Base-by-base conservation (phyloP, 805 yeast genomes). In the Candida berthetii region DNA sequence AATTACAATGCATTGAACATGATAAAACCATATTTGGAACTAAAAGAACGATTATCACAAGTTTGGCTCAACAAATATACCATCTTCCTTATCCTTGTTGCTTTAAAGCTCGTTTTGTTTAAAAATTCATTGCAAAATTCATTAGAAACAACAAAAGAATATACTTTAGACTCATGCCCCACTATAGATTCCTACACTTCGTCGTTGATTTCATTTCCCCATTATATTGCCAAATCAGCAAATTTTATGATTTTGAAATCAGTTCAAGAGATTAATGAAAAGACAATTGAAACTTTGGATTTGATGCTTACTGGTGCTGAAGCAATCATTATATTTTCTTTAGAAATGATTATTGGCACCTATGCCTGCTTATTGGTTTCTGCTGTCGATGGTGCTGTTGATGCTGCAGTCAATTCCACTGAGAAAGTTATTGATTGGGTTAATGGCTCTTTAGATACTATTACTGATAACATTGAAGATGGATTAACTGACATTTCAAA, bases 321-420 rank as follows among this genome's bases (percentile, higher is more conserved):
- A 49, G 68, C 71, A 34, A 47, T 89, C 33, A 56, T 86, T 0
- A 54, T 77, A 4, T 86, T 91, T 54, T 65, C 78, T 7, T 63
- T 91, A 8, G 88, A 89, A 27, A 52, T 91, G 48, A 75, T 84
- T 37, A 60, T 89, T 2, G 98, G 97, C 0, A 93, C 98, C 0
- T 87, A 86, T 60, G 82, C 84, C 0, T 93, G 99, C 60, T 66
- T 93, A 13, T 58, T 88, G 13, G 77, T 85, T 0, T 81, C 93
- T 5, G 77, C 89, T 0, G 68, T 90, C 7, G 81, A 78, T 52
- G 86, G 90, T 3, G 73, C 85, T 0, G 82, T 81, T 1, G 79
- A 78, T 48, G 77, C 80, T 25, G 95, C 95, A 0, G 58, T 85
- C 1, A 83, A 85, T 54, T 76, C 87, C 1, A 80, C 95, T 0